Conservation (phyloP, 176 grass and related monocot genomes). For the Oryza glumipatula region DNA sequence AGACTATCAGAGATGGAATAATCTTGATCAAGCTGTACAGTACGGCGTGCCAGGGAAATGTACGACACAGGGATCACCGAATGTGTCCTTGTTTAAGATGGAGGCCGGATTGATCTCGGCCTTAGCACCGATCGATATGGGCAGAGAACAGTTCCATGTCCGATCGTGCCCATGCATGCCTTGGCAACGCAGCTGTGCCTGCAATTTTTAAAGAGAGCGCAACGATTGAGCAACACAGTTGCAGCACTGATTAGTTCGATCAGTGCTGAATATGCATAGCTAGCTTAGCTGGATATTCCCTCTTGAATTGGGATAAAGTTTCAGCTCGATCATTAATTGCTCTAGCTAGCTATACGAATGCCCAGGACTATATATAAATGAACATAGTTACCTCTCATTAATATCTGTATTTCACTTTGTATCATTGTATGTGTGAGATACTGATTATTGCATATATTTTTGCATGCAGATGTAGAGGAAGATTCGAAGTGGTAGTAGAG, state of each 20-base stretch:
- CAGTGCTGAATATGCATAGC: too few species aligned
- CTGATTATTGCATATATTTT: background rate
- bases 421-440: background rate
- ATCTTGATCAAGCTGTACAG: conserved; percentile 34
- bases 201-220: background rate
- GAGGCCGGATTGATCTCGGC: background rate
- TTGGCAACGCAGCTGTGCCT: conserved; percentile 34
- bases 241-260: conserved; percentile 9
- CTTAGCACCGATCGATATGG: conserved; percentile 23
- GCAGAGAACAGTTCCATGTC: conserved; percentile 31
- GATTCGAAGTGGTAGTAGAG: conserved; percentile 10
- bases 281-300: conserved; percentile 20
- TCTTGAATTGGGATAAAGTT: background rate
- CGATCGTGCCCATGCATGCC: conserved; percentile 21
- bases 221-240: conserved; percentile 14
- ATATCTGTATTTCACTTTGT: background rate
- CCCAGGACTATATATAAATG: background rate
- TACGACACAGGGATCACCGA: background rate
- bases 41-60: conserved; percentile 30
- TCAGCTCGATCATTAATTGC: background rate
- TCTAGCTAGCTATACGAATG: background rate
- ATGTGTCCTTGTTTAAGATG: conserved; percentile 12
- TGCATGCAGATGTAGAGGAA: conserved; percentile 20
- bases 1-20: conserved; percentile 22
- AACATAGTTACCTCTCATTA: background rate